phyloP scores from a whole-genome alignment of 2,329 filamentous ascomycete genomes.

The Escovopsis sp. region DNA sequence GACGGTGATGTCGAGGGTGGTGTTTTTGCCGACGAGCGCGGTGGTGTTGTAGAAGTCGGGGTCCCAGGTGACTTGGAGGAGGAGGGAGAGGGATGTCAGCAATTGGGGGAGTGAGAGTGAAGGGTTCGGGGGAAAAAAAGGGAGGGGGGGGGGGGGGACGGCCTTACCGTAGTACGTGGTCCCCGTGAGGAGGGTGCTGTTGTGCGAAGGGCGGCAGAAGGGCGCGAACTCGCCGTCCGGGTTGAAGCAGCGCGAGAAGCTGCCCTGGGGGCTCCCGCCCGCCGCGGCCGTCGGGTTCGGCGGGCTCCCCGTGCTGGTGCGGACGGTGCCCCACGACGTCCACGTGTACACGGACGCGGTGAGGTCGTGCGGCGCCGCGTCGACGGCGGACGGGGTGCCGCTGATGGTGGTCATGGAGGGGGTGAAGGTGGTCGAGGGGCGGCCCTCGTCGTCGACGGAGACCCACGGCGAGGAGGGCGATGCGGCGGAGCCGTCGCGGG shows the following conservation, averaged over 20 bases:
- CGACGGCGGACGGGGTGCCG: conserved; percentile 25
- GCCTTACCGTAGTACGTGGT: conserved; percentile 36
- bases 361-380: conserved; percentile 30
- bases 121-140: too few relatives aligned
- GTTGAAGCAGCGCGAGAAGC: conserved; percentile 37
- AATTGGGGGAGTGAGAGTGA: background rate
- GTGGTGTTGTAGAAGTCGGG: conserved; percentile 32
- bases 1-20: conserved; percentile 17
- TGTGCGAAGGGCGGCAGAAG: conserved; percentile 34
- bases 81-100: conserved; percentile 1
- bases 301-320: conserved; percentile 27
- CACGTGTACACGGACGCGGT: conserved; percentile 29
- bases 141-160: background rate
- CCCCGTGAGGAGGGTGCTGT: conserved; percentile 28
- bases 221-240: conserved; percentile 31
- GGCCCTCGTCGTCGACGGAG: conserved; percentile 31
- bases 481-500: conserved; percentile 8
- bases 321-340: conserved; percentile 21
- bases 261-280: conserved; percentile 27
- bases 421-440: conserved; percentile 31
- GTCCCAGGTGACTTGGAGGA: conserved; percentile 50
- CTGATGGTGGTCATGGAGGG: conserved; percentile 31
- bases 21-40: conserved; percentile 21
- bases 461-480: conserved; percentile 34
- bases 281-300: conserved; percentile 29